A percentile compares a stretch with the other conserved stretches of the same genome.
phyloP scores from a whole-genome alignment of 2,329 filamentous ascomycete genomes.

The Dactylellina haptotyla region DNA sequence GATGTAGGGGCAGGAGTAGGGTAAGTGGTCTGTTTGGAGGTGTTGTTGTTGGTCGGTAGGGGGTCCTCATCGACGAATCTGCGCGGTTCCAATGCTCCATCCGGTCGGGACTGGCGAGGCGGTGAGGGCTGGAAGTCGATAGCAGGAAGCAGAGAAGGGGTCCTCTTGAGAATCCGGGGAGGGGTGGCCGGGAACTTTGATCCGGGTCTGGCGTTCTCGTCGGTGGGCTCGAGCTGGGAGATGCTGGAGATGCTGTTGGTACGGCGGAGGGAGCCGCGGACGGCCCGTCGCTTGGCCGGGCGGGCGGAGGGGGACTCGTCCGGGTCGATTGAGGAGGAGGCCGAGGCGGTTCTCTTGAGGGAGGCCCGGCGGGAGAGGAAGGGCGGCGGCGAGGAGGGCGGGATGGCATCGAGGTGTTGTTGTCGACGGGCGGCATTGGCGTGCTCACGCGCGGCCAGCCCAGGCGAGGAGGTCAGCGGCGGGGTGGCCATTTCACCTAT shows the following conservation, averaged over 20 bases:
- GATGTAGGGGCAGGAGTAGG: conserved; percentile 94
- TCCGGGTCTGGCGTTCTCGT: conserved; percentile 26
- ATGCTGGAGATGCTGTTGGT: conserved; percentile 32
- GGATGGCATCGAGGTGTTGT: conserved; percentile 13
- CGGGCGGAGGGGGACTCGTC: conserved; percentile 43
- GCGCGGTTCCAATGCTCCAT: conserved; percentile 70
- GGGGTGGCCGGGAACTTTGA: conserved; percentile 35
- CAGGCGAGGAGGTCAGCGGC: conserved; percentile 44
- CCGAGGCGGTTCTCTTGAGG: conserved; percentile 42
- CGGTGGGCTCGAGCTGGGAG: conserved; percentile 5
- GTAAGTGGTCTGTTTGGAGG: conserved; percentile 71
- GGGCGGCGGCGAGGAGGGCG: conserved; percentile 37
- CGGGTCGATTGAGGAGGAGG: conserved; percentile 42
- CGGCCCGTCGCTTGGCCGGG: conserved; percentile 39
- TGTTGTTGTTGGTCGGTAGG: not conserved
- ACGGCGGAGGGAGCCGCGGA: conserved; percentile 24
- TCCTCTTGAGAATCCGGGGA: conserved; percentile 67
- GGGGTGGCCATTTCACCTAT: conserved; percentile 39
- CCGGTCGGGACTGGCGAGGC: conserved; percentile 74
- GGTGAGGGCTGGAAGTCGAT: conserved; percentile 76
- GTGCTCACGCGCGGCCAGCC: conserved; percentile 15
- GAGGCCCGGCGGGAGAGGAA: conserved; percentile 26
- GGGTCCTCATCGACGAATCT: conserved; percentile 58
- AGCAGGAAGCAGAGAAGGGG: conserved; percentile 76
- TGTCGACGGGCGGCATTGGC: conserved; percentile 21